These are phyloP conservation scores for Podospora comata DNA, from an alignment of 495 filamentous ascomycete species.

Conservation along the genomic window DNA sequence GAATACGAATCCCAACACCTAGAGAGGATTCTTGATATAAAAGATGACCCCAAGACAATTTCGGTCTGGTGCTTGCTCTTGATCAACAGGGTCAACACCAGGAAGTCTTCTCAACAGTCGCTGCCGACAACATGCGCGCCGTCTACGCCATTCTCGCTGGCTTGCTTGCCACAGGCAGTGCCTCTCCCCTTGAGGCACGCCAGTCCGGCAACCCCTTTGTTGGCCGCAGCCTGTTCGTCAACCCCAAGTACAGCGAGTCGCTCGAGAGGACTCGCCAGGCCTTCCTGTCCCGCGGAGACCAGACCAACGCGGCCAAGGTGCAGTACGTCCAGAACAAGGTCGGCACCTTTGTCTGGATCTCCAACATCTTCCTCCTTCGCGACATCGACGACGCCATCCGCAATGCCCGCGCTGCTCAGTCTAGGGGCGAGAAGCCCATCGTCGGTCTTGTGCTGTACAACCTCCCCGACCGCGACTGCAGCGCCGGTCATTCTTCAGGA, in stretches of 20 bases:
- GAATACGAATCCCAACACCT: too few species aligned
- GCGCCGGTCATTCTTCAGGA: conserved; percentile 57
- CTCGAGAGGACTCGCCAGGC: conserved; percentile 46
- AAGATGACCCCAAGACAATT: neutral
- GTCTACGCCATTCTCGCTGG: conserved; percentile 15
- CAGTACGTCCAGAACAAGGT: conserved; percentile 25
- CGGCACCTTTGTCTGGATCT: conserved; percentile 56
- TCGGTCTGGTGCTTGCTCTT: neutral
- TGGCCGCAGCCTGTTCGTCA: conserved; percentile 51
- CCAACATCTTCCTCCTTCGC: conserved; percentile 30
- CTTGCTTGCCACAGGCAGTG: conserved; percentile 15
- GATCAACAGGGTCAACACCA: neutral
- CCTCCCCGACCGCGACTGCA: conserved; percentile 62
- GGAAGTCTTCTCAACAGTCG: neutral
- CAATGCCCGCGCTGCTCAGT: conserved; percentile 42
- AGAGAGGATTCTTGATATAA: neutral
- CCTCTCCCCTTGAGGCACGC: conserved; percentile 14
- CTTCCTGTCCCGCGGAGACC: conserved; percentile 43
- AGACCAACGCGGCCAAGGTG: conserved; percentile 32
- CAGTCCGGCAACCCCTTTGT: conserved; percentile 46
- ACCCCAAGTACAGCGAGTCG: conserved; percentile 49
- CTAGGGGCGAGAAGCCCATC: conserved; percentile 38
- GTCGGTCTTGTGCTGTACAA: conserved; percentile 61
- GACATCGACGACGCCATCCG: conserved; percentile 48
- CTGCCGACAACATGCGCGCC: conserved; percentile 4